phyloP scores from a whole-genome alignment of 192 early-diverging fungal genomes.

The Diversispora eburnea region DNA sequence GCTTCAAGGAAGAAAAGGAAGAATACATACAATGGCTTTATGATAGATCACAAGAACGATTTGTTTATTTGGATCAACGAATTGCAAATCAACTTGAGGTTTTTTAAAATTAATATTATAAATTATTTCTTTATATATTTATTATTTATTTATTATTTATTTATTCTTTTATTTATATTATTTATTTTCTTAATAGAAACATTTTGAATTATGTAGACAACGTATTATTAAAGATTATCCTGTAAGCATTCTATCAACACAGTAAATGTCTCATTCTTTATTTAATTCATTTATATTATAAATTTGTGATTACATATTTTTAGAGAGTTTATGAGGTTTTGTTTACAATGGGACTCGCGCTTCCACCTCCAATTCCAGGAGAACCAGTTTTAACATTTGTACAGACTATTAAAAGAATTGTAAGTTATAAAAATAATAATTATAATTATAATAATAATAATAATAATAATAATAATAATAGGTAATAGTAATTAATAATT shows the following conservation, averaged over 20 bases:
- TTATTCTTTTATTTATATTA: background rate
- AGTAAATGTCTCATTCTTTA: background rate
- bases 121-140: background rate
- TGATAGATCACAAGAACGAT: background rate
- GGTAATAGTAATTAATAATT: background rate
- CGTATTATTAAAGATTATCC: constrained; percentile 13
- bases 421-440: constrained; percentile 11
- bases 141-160: background rate
- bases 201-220: background rate
- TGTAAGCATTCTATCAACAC: background rate
- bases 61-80: background rate
- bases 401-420: background rate
- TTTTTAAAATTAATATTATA: background rate
- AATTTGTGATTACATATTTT: background rate
- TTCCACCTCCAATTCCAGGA: background rate
- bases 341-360: constrained; percentile 1
- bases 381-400: constrained; percentile 15
- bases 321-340: constrained; percentile 10
- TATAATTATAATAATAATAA: background rate
- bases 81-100: constrained; percentile 16
- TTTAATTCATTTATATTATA: background rate
- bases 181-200: background rate
- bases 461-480: background rate
- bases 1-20: background rate
- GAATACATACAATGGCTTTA: constrained; percentile 16